Evolutionary conservation across 768 basidiomycete species (phyloP).

Genomic region (Tylopilus vinaceipallidus): DNA sequence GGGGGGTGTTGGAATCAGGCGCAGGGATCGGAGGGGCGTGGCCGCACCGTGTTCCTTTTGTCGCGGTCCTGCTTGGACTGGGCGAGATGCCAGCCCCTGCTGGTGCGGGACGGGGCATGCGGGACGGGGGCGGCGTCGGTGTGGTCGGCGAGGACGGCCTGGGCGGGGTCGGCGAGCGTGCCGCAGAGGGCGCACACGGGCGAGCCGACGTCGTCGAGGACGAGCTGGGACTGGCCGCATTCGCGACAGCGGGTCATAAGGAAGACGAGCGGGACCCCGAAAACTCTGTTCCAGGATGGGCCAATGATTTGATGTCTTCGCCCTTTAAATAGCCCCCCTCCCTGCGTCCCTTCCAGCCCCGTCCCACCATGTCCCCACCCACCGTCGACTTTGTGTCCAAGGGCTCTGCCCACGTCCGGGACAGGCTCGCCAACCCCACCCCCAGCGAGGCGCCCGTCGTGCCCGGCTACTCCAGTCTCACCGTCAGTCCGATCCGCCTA

Average conservation of each 20-base stretch:
- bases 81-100: constrained; percentile 57
- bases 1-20: constrained; percentile 14
- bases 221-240: constrained; percentile 52
- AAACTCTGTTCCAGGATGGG: constrained; percentile 30
- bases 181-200: constrained; percentile 70
- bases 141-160: constrained; percentile 56
- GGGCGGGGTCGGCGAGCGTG: constrained; percentile 61
- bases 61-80: constrained; percentile 65
- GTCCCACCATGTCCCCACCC: constrained; percentile 51
- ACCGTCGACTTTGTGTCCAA: constrained; percentile 58
- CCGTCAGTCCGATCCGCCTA: constrained; percentile 42
- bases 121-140: constrained; percentile 34
- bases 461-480: constrained; percentile 59
- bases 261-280: constrained; percentile 19
- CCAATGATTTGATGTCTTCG: too few species aligned
- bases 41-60: constrained; percentile 58
- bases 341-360: constrained; percentile 17
- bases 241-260: too few species aligned
- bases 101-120: constrained; percentile 48
- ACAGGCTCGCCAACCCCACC: constrained; percentile 64
- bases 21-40: constrained; percentile 11
- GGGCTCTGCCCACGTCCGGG: constrained; percentile 58
- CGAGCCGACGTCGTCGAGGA: constrained; percentile 58
- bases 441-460: constrained; percentile 52
- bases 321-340: constrained; percentile 37